A percentile compares a stretch with the other conserved stretches of the same genome.
Conservation (phyloP, 768 basidiomycete genomes). For the Amanita jacksonii region DNA sequence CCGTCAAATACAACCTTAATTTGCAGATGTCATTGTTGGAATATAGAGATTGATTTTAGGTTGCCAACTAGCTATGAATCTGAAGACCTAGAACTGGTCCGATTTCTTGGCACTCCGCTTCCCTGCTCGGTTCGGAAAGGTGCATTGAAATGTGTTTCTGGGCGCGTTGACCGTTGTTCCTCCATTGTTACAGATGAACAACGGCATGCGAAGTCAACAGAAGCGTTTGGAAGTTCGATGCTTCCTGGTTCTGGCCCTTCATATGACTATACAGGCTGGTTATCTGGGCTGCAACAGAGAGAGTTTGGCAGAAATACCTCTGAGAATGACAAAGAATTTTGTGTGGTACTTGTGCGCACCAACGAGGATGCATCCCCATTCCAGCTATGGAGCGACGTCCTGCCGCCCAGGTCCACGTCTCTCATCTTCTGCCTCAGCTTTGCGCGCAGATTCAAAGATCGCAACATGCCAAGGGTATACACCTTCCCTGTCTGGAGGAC, state of each 20-base stretch:
- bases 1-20: constrained; percentile 24
- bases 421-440: constrained; percentile 27
- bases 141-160: neutral
- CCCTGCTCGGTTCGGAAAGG: neutral
- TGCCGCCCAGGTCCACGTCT: constrained; percentile 27
- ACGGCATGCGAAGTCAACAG: neutral
- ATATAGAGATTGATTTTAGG: neutral
- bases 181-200: neutral
- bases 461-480: constrained; percentile 31
- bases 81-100: neutral
- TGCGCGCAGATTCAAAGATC: constrained; percentile 27
- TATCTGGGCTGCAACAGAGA: neutral
- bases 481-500: constrained; percentile 41
- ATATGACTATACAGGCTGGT: neutral
- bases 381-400: constrained; percentile 31
- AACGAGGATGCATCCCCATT: neutral
- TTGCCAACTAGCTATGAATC: neutral
- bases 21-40: neutral
- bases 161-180: neutral
- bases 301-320: neutral
- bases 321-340: neutral
- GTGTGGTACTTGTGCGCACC: neutral
- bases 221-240: neutral
- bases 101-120: neutral
- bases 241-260: neutral